A percentile compares a stretch with the other conserved stretches of the same genome.
phyloP scores from a whole-genome alignment of 345 rosid genomes.

The Salix suchowensis region DNA sequence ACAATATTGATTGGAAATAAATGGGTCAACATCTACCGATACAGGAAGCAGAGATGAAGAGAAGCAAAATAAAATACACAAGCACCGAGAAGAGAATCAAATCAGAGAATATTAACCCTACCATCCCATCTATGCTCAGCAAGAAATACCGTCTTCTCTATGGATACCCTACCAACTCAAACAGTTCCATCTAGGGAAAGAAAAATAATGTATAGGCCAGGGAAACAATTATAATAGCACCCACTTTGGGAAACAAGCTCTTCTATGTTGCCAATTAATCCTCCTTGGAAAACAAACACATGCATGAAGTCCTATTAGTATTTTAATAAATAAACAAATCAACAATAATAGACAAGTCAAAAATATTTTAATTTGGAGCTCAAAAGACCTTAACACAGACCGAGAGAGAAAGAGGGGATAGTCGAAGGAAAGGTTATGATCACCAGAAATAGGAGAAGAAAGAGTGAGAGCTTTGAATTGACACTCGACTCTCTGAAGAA shows the following conservation, averaged over 20 bases:
- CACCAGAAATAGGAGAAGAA: constrained; percentile 60
- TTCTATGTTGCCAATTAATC: not conserved
- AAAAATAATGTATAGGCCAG: not conserved
- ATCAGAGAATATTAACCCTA: constrained; percentile 7
- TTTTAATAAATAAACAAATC: not conserved
- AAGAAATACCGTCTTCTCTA: not conserved
- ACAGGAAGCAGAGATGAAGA: not conserved
- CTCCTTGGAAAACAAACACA: constrained; percentile 13
- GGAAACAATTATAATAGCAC: not conserved
- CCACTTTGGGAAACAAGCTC: constrained; percentile 11
- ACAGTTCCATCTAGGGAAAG: constrained; percentile 5
- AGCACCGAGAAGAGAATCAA: constrained; percentile 23
- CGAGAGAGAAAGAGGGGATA: not conserved
- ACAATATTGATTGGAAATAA: not conserved
- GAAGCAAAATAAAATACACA: constrained; percentile 12
- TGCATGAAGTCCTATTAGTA: constrained; percentile 20
- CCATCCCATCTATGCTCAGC: not conserved
- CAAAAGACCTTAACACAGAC: not conserved
- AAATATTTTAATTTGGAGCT: not conserved
- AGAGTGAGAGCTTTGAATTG: constrained; percentile 81
- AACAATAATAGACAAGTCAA: not conserved
- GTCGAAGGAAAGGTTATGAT: constrained; percentile 12
- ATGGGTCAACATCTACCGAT: not conserved
- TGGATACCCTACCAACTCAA: constrained; percentile 17
- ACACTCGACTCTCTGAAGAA: constrained; percentile 70